Evolutionary conservation across 805 yeast species (phyloP).

Genomic region (Starmera dryadoides): DNA sequence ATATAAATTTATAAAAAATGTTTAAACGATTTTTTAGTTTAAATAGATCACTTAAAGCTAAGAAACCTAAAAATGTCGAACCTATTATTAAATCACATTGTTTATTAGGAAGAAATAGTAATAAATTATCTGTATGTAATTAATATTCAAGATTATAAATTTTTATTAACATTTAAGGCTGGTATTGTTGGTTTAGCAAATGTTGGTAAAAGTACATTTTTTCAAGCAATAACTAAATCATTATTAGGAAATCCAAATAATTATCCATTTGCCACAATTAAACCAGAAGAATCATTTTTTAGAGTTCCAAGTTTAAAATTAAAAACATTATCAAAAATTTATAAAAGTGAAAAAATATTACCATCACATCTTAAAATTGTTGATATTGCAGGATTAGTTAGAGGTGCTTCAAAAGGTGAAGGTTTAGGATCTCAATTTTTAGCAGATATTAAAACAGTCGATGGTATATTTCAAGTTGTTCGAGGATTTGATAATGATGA

Average conservation of each 20-base stretch:
- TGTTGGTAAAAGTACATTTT: slow-evolving; percentile 75
- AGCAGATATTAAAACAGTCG: slow-evolving; percentile 72
- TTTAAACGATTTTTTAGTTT: background rate
- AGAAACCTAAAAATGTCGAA: slow-evolving; percentile 8
- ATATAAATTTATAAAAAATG: background rate
- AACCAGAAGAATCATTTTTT: slow-evolving; percentile 71
- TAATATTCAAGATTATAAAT: no score
- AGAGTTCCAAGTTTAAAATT: slow-evolving; percentile 62
- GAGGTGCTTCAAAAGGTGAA: slow-evolving; percentile 79
- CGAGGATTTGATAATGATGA: slow-evolving; percentile 72
- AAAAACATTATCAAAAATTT: slow-evolving; percentile 45
- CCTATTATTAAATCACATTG: slow-evolving; percentile 6
- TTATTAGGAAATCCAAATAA: slow-evolving; percentile 69
- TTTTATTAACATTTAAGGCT: slow-evolving; percentile 21
- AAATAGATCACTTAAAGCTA: slow-evolving; percentile 5
- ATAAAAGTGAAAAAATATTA: slow-evolving; percentile 53
- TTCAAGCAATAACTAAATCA: slow-evolving; percentile 73
- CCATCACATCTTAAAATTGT: slow-evolving; percentile 65
- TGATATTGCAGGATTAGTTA: slow-evolving; percentile 79
- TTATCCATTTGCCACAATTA: slow-evolving; percentile 75
- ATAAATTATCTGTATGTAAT: slow-evolving; percentile 15
- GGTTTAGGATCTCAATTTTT: slow-evolving; percentile 79
- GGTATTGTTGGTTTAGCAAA: slow-evolving; percentile 82
- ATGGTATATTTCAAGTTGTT: slow-evolving; percentile 75
- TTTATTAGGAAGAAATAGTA: slow-evolving; percentile 19